Percentiles rank a stretch among this genome's conserved stretches.
These are phyloP conservation scores for Pleurotus salmoneostramineus DNA, from an alignment of 768 basidiomycete genomes.

Conservation along the genomic window DNA sequence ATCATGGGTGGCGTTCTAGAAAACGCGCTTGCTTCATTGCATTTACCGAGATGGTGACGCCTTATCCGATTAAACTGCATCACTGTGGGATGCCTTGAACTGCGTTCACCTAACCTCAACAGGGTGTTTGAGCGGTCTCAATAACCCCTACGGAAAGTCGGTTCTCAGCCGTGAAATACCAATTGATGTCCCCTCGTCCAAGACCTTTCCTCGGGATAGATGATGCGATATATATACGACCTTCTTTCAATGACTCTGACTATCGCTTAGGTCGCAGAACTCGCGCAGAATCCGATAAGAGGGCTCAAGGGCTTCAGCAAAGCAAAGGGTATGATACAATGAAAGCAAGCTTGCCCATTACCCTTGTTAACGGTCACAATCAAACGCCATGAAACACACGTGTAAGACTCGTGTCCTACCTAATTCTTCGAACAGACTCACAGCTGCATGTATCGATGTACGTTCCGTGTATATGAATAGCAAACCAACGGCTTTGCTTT, in stretches of 20 bases:
- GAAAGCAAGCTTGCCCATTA: not conserved
- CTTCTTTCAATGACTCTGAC: not conserved
- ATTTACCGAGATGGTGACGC: not conserved
- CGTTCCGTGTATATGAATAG: not conserved
- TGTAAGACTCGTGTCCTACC: constrained; percentile 1
- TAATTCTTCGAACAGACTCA: not conserved
- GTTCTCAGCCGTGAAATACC: not conserved
- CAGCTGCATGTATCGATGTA: constrained; percentile 3
- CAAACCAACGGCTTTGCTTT: not conserved
- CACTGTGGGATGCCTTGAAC: not conserved
- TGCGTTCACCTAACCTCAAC: not conserved
- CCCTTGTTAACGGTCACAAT: not conserved
- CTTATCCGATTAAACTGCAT: not conserved
- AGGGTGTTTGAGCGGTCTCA: not conserved
- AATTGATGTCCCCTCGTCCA: not conserved
- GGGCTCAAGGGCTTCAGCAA: not conserved
- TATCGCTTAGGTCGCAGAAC: not conserved
- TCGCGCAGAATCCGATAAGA: not conserved
- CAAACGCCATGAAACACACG: constrained; percentile 8
- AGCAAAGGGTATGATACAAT: not conserved
- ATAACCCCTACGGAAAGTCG: not conserved
- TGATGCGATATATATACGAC: not conserved
- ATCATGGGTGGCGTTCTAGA: too few species aligned
- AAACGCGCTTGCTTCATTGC: too few species aligned
- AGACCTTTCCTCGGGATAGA: not conserved